Evolutionary conservation across 495 filamentous ascomycete genomes (phyloP).

Genomic region (Acidiella bohemica): DNA sequence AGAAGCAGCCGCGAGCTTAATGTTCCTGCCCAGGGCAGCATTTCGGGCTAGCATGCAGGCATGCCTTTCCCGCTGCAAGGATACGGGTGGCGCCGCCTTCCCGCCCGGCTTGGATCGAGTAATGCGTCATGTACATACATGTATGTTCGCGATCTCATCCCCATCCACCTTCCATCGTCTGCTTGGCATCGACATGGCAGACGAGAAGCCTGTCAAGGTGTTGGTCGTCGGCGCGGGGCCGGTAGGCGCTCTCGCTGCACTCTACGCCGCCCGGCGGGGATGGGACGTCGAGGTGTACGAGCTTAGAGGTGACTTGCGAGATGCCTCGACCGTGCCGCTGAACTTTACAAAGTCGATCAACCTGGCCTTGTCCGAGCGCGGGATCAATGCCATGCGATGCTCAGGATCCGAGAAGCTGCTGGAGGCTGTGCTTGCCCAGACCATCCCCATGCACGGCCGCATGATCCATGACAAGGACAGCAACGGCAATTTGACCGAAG

Average conservation of each 20-base stretch:
- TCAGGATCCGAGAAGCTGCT: slow-evolving; percentile 51
- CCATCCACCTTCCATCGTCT: too few relatives aligned
- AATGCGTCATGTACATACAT: too few relatives aligned
- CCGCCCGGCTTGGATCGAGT: too few relatives aligned
- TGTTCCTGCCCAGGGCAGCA: too few relatives aligned
- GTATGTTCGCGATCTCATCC: too few relatives aligned
- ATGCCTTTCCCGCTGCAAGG: too few relatives aligned
- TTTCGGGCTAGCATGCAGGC: too few relatives aligned
- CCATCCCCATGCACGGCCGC: slow-evolving; percentile 89
- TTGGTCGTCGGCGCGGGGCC: slow-evolving; percentile 84
- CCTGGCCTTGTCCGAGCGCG: slow-evolving; percentile 81
- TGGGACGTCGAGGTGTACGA: slow-evolving; percentile 92
- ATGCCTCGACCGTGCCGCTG: slow-evolving; percentile 67
- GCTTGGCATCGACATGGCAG: too few relatives aligned
- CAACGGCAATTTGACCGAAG: slow-evolving; percentile 54
- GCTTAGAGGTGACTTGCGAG: slow-evolving; percentile 75
- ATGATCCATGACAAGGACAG: slow-evolving; percentile 74
- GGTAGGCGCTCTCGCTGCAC: slow-evolving; percentile 77
- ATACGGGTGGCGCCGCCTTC: too few relatives aligned
- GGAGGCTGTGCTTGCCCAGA: slow-evolving; percentile 55
- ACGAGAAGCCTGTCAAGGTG: too few relatives aligned
- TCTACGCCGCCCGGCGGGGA: slow-evolving; percentile 80
- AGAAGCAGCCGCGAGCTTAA: too few relatives aligned
- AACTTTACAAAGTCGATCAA: slow-evolving; percentile 99
- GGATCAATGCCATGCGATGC: slow-evolving; percentile 71